These are phyloP conservation scores for Apiotrichum laibachii DNA, from an alignment of 1,284 basidiomycete genomes.

Conservation along the genomic window DNA sequence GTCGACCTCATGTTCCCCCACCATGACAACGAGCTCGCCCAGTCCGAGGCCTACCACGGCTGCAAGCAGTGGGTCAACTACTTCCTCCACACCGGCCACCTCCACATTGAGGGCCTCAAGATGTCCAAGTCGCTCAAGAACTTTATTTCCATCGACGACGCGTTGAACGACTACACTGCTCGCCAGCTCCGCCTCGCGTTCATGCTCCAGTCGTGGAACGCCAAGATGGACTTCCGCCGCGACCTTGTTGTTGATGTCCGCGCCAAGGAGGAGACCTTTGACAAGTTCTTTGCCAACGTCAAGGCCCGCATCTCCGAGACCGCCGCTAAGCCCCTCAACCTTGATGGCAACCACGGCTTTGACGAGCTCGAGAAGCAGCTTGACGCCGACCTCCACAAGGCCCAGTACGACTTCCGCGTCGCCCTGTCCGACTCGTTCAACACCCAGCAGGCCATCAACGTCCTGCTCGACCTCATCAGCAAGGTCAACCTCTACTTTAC, in stretches of 20 bases:
- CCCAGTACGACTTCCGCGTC: conserved; percentile 76
- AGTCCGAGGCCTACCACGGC: conserved; percentile 93
- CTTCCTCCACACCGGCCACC: conserved; percentile 96
- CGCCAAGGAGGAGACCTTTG: conserved; percentile 78
- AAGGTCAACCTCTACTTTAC: conserved; percentile 84
- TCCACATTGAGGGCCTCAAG: conserved; percentile 97
- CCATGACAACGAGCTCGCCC: conserved; percentile 98
- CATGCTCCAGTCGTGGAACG: conserved; percentile 86
- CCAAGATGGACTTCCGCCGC: conserved; percentile 92
- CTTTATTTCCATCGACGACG: conserved; percentile 97
- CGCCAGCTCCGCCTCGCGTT: conserved; percentile 94
- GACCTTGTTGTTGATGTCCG: conserved; percentile 81
- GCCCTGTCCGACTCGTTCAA: conserved; percentile 98
- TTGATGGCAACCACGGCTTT: conserved; percentile 55
- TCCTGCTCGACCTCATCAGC: conserved; percentile 80
- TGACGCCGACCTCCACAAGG: conserved; percentile 63
- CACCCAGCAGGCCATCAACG: conserved; percentile 77
- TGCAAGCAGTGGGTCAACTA: conserved; percentile 97
- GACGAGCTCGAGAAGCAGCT: conserved; percentile 64
- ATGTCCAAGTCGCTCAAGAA: conserved; percentile 99
- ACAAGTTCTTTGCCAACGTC: conserved; percentile 90
- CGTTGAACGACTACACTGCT: conserved; percentile 78
- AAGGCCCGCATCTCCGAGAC: conserved; percentile 67
- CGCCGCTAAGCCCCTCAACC: conserved; percentile 36
- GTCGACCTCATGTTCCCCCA: conserved; percentile 97